A percentile compares a stretch with the other conserved stretches of the same genome.
Conservation (phyloP, 106 monocot species). For the Acorus calamus region DNA sequence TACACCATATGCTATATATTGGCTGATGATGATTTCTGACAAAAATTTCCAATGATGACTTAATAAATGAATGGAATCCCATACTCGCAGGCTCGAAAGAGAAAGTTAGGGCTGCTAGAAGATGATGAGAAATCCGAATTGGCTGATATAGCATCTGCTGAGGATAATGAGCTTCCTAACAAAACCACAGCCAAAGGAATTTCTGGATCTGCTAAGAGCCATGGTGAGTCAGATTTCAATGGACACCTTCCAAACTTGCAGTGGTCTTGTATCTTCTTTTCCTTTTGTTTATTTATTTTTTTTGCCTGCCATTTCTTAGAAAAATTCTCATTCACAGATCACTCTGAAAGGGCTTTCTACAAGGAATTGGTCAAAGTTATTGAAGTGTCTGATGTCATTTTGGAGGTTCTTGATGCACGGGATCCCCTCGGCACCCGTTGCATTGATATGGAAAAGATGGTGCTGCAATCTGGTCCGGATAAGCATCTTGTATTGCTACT, state of each 20-base stretch:
- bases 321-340: conserved; percentile 36
- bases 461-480: conserved; percentile 70
- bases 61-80: neutral
- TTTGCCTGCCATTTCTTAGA: neutral
- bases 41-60: neutral
- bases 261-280: neutral
- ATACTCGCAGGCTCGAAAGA: conserved; percentile 51
- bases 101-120: conserved; percentile 58
- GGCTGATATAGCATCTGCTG: conserved; percentile 22
- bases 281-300: neutral
- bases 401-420: conserved; percentile 96
- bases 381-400: conserved; percentile 95
- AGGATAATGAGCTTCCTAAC: conserved; percentile 25
- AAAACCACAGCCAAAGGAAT: conserved; percentile 19
- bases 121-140: conserved; percentile 28
- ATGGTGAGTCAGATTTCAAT: conserved; percentile 29
- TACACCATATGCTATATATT: neutral
- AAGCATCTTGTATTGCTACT: conserved; percentile 85
- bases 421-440: conserved; percentile 96
- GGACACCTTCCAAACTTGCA: too few relatives aligned
- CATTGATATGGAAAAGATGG: conserved; percentile 87
- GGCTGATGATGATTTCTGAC: neutral
- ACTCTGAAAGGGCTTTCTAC: conserved; percentile 89
- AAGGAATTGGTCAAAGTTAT: conserved; percentile 94
- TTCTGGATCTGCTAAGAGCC: conserved; percentile 22